Evolutionary conservation across 108 stramenopile genomes (phyloP).

Genomic region (Discostella stelligeroides): DNA sequence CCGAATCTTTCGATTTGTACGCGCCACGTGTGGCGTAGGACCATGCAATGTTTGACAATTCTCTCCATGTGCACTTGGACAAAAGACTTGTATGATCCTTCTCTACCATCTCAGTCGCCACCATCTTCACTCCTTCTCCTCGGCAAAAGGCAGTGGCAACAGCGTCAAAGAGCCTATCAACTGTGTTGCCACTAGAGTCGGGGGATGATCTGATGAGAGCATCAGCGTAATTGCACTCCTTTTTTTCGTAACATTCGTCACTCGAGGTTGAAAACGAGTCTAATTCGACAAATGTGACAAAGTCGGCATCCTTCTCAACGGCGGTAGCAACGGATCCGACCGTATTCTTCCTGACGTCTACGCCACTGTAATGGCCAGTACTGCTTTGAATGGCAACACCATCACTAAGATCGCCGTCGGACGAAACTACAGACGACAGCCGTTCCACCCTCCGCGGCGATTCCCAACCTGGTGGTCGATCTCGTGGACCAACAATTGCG

Average conservation of each 20-base stretch:
- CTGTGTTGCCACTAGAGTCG: slow-evolving; percentile 18
- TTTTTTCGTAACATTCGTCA: not conserved
- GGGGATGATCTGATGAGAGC: not conserved
- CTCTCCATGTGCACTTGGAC: slow-evolving; percentile 68
- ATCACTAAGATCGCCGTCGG: not conserved
- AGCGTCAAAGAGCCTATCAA: slow-evolving; percentile 62
- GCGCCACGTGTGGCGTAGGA: slow-evolving; percentile 76
- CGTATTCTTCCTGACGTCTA: not conserved
- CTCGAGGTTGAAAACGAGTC: slow-evolving; percentile 5
- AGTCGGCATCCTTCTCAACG: slow-evolving; percentile 14
- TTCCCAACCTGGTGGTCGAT: slow-evolving; percentile 75
- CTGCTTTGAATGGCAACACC: not conserved
- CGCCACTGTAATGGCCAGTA: not conserved
- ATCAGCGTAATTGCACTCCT: not conserved
- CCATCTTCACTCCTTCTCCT: slow-evolving; percentile 36
- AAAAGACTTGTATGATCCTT: slow-evolving; percentile 24
- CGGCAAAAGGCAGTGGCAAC: slow-evolving; percentile 60
- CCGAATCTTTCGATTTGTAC: slow-evolving; percentile 50
- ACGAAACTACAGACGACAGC: not conserved
- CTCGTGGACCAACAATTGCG: slow-evolving; percentile 60
- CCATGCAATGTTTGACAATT: slow-evolving; percentile 81
- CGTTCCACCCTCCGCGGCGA: slow-evolving; percentile 60
- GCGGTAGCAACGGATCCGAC: no score
- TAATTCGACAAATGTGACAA: slow-evolving; percentile 58
- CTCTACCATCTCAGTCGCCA: slow-evolving; percentile 3